phyloP scores from a whole-genome alignment of 2,329 filamentous ascomycete species.

The Chaetomiaceae sp. region DNA sequence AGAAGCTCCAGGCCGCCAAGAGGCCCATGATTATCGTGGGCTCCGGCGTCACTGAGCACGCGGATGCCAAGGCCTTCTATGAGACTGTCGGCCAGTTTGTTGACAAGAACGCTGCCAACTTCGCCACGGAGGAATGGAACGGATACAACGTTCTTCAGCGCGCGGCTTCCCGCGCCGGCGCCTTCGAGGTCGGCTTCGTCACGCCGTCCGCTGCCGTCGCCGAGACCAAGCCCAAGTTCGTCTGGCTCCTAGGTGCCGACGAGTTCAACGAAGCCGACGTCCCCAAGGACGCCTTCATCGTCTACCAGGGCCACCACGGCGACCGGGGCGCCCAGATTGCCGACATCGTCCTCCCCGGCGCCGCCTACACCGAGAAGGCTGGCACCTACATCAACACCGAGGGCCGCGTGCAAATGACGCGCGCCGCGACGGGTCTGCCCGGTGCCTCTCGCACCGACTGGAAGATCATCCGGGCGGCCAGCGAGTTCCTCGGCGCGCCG shows the following conservation, averaged over 20 bases:
- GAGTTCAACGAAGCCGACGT: constrained; percentile 82
- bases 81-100: constrained; percentile 87
- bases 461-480: constrained; percentile 94
- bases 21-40: constrained; percentile 96
- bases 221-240: constrained; percentile 82
- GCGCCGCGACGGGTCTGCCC: constrained; percentile 80
- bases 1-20: constrained; percentile 84
- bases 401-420: constrained; percentile 89
- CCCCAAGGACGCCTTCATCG: constrained; percentile 90
- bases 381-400: constrained; percentile 98
- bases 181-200: constrained; percentile 93
- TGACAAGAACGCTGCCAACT: constrained; percentile 86
- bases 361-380: constrained; percentile 94
- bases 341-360: constrained; percentile 88
- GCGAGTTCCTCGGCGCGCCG: constrained; percentile 82
- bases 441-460: constrained; percentile 93
- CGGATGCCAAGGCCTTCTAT: constrained; percentile 87
- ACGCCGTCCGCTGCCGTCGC: constrained; percentile 78
- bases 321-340: constrained; percentile 89
- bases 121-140: constrained; percentile 88
- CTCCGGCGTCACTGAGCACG: constrained; percentile 84
- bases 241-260: constrained; percentile 95
- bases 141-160: constrained; percentile 96
- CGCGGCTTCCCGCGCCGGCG: constrained; percentile 84
- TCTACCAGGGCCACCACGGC: constrained; percentile 98